A percentile compares a stretch with the other conserved stretches of the same genome.
phyloP scores from a whole-genome alignment of 1,284 basidiomycete species.

The Cryptococcus maquisensis region DNA sequence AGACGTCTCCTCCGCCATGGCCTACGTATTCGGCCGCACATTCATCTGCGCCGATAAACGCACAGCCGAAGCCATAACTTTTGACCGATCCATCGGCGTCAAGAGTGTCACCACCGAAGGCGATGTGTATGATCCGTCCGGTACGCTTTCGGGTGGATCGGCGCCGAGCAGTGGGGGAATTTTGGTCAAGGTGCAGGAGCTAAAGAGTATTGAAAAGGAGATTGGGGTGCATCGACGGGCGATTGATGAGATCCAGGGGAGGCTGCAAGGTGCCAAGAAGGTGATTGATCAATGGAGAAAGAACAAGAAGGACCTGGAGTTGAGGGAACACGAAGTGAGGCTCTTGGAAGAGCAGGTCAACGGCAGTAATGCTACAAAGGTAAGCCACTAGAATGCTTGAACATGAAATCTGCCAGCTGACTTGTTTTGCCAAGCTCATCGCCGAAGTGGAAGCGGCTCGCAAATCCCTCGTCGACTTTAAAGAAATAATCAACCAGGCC shows the following conservation, averaged over 20 bases:
- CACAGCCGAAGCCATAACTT: slow-evolving; percentile 85
- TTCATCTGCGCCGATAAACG: slow-evolving; percentile 87
- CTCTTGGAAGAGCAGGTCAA: slow-evolving; percentile 80
- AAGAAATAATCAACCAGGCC: slow-evolving; percentile 61
- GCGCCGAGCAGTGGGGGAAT: slow-evolving; percentile 72
- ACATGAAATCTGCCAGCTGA: neutral
- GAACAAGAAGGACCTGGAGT: slow-evolving; percentile 69
- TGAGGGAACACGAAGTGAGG: slow-evolving; percentile 81
- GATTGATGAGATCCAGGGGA: slow-evolving; percentile 59
- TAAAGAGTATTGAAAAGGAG: slow-evolving; percentile 61
- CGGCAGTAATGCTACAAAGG: slow-evolving; percentile 82
- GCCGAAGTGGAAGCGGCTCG: slow-evolving; percentile 73
- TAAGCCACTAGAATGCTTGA: slow-evolving; percentile 47
- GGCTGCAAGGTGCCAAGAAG: slow-evolving; percentile 57
- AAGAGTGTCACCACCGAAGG: slow-evolving; percentile 91
- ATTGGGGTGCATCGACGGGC: slow-evolving; percentile 57
- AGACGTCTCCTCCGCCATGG: slow-evolving; percentile 83
- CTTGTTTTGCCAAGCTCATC: slow-evolving; percentile 59
- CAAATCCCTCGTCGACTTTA: slow-evolving; percentile 64
- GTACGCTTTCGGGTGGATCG: slow-evolving; percentile 87
- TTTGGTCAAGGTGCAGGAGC: slow-evolving; percentile 79
- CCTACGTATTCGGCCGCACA: slow-evolving; percentile 90
- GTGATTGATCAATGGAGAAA: slow-evolving; percentile 67
- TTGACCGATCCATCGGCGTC: slow-evolving; percentile 66
- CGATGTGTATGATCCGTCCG: slow-evolving; percentile 94